phyloP scores from a whole-genome alignment of 1,139 yeast species.

The Casaregolazyma lundiana region DNA sequence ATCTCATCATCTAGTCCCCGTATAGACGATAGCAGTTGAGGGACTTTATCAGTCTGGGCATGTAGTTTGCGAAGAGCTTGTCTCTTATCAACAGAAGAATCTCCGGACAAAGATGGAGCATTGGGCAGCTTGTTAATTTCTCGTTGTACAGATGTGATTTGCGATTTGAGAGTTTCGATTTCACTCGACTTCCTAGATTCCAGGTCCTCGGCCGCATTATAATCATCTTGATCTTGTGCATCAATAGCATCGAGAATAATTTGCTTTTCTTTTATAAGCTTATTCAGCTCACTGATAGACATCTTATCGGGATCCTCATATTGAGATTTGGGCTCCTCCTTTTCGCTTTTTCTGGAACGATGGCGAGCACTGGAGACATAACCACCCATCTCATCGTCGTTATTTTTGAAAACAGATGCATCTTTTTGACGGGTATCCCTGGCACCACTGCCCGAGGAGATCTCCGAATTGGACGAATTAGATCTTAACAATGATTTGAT shows the following conservation, averaged over 20 bases:
- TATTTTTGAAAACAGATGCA: constrained; percentile 59
- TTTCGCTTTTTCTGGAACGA: constrained; percentile 27
- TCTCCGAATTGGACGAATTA: constrained; percentile 21
- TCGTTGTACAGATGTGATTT: constrained; percentile 53
- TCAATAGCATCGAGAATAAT: constrained; percentile 69
- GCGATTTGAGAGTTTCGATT: constrained; percentile 59
- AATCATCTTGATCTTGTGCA: constrained; percentile 57
- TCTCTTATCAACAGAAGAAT: constrained; percentile 34
- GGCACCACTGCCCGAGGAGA: constrained; percentile 17
- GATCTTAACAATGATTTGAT: constrained; percentile 45
- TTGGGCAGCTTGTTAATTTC: constrained; percentile 39
- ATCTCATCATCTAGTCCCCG: constrained; percentile 61
- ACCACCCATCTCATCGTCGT: constrained; percentile 54
- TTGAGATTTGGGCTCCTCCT: constrained; percentile 1
- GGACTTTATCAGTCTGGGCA: constrained; percentile 61
- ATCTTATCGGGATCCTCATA: constrained; percentile 21
- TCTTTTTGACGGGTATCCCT: constrained; percentile 38
- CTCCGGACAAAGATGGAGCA: constrained; percentile 26
- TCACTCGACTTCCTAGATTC: constrained; percentile 46
- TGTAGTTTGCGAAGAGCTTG: constrained; percentile 51
- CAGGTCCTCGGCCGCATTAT: constrained; percentile 41
- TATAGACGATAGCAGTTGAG: constrained; percentile 60
- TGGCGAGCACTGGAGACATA: constrained; percentile 68
- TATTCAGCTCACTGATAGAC: constrained; percentile 49
- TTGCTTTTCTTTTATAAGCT: constrained; percentile 62